Percentiles rank a stretch among this genome's conserved stretches.
These are phyloP conservation scores for Vachellia pachyceras DNA, from an alignment of 306 rosid species.

Conservation along the genomic window DNA sequence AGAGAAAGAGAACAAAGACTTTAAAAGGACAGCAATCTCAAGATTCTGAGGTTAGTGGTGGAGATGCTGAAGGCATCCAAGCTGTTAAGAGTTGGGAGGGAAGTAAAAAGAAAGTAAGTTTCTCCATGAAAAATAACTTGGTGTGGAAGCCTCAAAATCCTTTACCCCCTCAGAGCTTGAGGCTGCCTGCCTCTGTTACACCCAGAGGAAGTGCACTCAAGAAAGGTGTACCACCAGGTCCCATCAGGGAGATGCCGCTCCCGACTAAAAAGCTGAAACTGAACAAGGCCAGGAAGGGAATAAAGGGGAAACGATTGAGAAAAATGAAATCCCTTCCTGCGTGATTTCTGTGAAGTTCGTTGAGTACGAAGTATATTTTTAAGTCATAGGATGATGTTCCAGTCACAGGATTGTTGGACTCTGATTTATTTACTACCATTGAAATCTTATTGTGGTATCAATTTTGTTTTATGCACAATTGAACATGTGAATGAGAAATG, in stretches of 20 bases:
- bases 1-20: conserved; percentile 82
- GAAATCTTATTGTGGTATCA: conserved; percentile 36
- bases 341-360: conserved; percentile 30
- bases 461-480: conserved; percentile 42
- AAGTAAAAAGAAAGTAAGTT: conserved; percentile 81
- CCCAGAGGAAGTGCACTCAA: conserved; percentile 99
- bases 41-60: conserved; percentile 40
- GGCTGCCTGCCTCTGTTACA: conserved; percentile 90
- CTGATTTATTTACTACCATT: conserved; percentile 31
- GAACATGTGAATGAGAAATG: conserved; percentile 22
- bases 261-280: conserved; percentile 59
- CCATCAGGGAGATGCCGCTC: conserved; percentile 74
- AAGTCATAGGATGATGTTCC: conserved; percentile 36
- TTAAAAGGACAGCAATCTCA: conserved; percentile 45
- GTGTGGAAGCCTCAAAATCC: conserved; percentile 96
- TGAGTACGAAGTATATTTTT: neutral
- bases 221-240: conserved; percentile 96
- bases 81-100: conserved; percentile 68
- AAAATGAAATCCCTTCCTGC: conserved; percentile 61
- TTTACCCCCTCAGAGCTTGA: conserved; percentile 87
- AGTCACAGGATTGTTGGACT: conserved; percentile 32
- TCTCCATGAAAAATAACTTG: conserved; percentile 91
- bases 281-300: conserved; percentile 75
- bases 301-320: conserved; percentile 70
- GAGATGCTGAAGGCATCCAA: conserved; percentile 49